phyloP scores from a whole-genome alignment of 306 rosid genomes.

The Fragaria nilgerrensis region DNA sequence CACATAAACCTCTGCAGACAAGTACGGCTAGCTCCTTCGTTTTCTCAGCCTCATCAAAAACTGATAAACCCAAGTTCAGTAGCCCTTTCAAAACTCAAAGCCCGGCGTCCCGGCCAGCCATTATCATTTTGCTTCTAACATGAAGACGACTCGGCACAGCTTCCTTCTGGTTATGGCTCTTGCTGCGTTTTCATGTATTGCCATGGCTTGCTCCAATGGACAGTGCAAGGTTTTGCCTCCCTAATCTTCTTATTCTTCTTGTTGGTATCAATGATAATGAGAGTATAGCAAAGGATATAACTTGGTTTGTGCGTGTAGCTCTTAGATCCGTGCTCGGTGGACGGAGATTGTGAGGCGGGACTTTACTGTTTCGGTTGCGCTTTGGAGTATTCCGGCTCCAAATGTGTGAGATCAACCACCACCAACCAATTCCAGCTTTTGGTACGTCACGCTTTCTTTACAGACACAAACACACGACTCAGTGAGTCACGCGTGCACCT shows the following conservation, averaged over 20 bases:
- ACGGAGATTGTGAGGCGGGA: constrained; percentile 64
- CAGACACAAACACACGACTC: background rate
- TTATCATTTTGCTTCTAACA: constrained; percentile 9
- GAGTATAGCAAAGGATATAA: background rate
- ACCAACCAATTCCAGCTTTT: constrained; percentile 75
- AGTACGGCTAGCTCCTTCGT: background rate
- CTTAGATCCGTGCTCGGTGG: constrained; percentile 57
- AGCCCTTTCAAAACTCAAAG: background rate
- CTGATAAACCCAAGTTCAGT: background rate
- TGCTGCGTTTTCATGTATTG: constrained; percentile 27
- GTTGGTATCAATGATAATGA: background rate
- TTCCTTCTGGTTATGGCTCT: constrained; percentile 25
- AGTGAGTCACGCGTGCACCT: background rate
- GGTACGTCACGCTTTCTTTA: constrained; percentile 33
- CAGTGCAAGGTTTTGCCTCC: constrained; percentile 49
- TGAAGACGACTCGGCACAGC: constrained; percentile 32
- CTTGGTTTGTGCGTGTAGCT: constrained; percentile 33
- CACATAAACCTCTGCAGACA: background rate
- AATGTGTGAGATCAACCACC: constrained; percentile 65
- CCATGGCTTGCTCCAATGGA: constrained; percentile 57
- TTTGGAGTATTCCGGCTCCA: constrained; percentile 39
- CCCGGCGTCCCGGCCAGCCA: too few species aligned
- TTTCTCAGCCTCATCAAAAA: background rate
- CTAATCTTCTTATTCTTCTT: background rate
- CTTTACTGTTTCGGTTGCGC: constrained; percentile 60